A percentile compares a stretch with the other conserved stretches of the same genome.
phyloP scores from a whole-genome alignment of 768 basidiomycete species.

The Russula griseocarnosa region DNA sequence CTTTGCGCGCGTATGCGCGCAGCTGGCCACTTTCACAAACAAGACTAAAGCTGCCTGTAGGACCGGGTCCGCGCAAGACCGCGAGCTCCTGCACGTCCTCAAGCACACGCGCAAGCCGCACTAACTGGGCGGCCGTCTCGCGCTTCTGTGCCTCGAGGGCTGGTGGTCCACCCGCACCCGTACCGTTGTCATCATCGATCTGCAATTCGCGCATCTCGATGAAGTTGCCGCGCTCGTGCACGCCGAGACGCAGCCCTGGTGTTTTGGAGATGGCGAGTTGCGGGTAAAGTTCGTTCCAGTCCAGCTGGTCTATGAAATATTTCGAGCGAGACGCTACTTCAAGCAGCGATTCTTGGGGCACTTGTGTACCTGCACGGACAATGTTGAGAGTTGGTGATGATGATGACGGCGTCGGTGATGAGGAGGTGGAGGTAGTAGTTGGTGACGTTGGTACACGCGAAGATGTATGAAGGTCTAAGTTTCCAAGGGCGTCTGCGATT shows the following conservation, averaged over 20 bases:
- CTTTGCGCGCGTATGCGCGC: constrained; percentile 10
- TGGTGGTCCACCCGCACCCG: constrained; percentile 2
- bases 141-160: constrained; percentile 6
- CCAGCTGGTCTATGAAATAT: constrained; percentile 32
- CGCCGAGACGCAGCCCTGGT: constrained; percentile 53
- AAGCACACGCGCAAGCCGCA: constrained; percentile 19
- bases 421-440: no score
- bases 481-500: constrained; percentile 28
- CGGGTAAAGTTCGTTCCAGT: constrained; percentile 61
- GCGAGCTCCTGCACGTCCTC: constrained; percentile 23
- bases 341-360: constrained; percentile 28
- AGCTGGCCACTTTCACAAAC: constrained; percentile 8
- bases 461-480: constrained; percentile 18
- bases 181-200: constrained; percentile 19
- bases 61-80: constrained; percentile 14
- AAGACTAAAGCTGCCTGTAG: constrained; percentile 13
- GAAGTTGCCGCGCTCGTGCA: constrained; percentile 56
- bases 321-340: constrained; percentile 37
- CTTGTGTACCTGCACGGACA: constrained; percentile 21
- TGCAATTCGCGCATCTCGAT: constrained; percentile 44
- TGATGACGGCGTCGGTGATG: no score
- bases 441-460: neutral
- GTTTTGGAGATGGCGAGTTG: constrained; percentile 72
- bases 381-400: constrained; percentile 4
- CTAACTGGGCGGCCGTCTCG: constrained; percentile 3